A percentile compares a stretch with the other conserved stretches of the same genome.
phyloP scores from a whole-genome alignment of 495 filamentous ascomycete species.

The Penicillium riverlandense region DNA sequence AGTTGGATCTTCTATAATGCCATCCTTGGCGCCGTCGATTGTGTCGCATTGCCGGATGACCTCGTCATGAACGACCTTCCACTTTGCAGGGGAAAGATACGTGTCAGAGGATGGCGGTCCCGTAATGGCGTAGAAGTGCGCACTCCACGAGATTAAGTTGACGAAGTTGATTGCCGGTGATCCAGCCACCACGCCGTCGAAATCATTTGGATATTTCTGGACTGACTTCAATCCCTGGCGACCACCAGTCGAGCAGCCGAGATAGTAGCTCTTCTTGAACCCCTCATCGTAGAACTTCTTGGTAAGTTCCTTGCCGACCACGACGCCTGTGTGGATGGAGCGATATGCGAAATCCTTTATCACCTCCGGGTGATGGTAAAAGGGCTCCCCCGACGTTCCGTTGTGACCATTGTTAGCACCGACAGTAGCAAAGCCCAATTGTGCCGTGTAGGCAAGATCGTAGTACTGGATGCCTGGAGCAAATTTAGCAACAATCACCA shows the following conservation, averaged over 20 bases:
- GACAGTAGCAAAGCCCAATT: conserved; percentile 47
- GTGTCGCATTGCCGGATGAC: conserved; percentile 59
- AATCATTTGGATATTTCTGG: conserved; percentile 44
- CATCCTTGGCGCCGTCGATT: conserved; percentile 55
- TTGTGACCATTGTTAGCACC: conserved; percentile 54
- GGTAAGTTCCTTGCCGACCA: conserved; percentile 42
- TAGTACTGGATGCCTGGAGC: conserved; percentile 39
- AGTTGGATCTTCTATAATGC: conserved; percentile 55
- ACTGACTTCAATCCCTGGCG: conserved; percentile 45
- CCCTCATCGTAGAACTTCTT: conserved; percentile 39
- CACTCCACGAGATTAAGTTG: conserved; percentile 48
- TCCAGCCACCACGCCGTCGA: conserved; percentile 63
- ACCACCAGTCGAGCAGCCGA: conserved; percentile 52
- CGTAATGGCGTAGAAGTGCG: conserved; percentile 42
- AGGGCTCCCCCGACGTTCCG: conserved; percentile 42
- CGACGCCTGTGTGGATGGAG: conserved; percentile 44
- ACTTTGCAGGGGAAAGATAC: conserved; percentile 44
- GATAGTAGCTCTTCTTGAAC: conserved; percentile 44
- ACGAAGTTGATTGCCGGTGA: conserved; percentile 45
- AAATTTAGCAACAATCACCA: background rate
- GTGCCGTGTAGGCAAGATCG: conserved; percentile 35
- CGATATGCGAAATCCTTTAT: conserved; percentile 43
- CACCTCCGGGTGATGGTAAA: conserved; percentile 45
- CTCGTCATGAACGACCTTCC: conserved; percentile 47
- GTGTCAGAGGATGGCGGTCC: conserved; percentile 37